These are phyloP conservation scores for Cucumis melo DNA, from an alignment of 306 rosid genomes.

Conservation along the genomic window DNA sequence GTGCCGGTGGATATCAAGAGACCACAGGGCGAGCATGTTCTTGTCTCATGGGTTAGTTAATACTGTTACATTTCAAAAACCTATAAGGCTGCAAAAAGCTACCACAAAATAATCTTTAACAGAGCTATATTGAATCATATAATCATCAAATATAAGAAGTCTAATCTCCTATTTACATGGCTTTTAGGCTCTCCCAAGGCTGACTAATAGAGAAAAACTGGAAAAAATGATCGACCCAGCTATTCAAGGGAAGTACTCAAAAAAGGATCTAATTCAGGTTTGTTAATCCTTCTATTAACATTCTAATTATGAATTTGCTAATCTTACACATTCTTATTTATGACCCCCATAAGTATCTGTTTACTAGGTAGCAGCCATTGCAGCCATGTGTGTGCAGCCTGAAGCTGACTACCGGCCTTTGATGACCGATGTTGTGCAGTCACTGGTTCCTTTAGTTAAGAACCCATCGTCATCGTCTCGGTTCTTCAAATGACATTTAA, in stretches of 20 bases:
- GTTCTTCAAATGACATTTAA: slow-evolving; percentile 28
- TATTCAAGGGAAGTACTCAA: slow-evolving; percentile 60
- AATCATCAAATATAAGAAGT: background rate
- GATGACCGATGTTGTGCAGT: slow-evolving; percentile 89
- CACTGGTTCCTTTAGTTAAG: slow-evolving; percentile 62
- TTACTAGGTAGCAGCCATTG: slow-evolving; percentile 74
- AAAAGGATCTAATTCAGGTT: slow-evolving; percentile 91
- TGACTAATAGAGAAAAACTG: slow-evolving; percentile 73
- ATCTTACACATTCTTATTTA: background rate
- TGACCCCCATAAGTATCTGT: background rate
- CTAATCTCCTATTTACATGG: background rate
- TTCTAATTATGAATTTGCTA: background rate
- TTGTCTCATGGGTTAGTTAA: slow-evolving; percentile 81
- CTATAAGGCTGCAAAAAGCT: background rate
- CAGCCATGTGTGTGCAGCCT: slow-evolving; percentile 98
- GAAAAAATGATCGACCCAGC: slow-evolving; percentile 87
- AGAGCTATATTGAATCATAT: background rate
- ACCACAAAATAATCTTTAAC: background rate
- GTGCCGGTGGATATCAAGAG: slow-evolving; percentile 74
- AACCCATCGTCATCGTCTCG: slow-evolving; percentile 38
- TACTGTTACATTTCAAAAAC: background rate
- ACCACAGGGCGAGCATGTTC: slow-evolving; percentile 80
- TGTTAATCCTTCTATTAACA: background rate
- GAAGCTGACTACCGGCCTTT: slow-evolving; percentile 94
- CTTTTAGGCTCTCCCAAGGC: slow-evolving; percentile 78